Evolutionary conservation across 2,329 filamentous ascomycete species (phyloP).

Genomic region (Bipolaris gigantea): DNA sequence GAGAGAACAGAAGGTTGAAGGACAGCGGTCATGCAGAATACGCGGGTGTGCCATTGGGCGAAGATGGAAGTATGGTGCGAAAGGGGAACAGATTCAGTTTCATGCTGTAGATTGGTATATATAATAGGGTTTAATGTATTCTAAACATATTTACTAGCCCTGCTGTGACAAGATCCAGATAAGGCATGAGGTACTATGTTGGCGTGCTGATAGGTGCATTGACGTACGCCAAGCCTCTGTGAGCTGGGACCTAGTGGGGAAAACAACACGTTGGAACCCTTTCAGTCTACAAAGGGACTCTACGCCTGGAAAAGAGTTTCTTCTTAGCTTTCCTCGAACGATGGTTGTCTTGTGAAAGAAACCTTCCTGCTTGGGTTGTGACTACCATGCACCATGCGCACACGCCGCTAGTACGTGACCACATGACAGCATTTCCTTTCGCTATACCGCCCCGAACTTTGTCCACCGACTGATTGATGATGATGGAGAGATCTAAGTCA

Average conservation of each 20-base stretch:
- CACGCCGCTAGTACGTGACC: constrained; percentile 1
- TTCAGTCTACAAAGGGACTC: background rate
- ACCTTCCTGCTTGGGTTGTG: background rate
- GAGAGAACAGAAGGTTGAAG: constrained; percentile 27
- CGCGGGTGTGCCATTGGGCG: constrained; percentile 32
- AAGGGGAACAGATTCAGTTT: constrained; percentile 30
- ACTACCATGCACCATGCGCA: constrained; percentile 2
- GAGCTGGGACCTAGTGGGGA: background rate
- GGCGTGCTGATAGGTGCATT: background rate
- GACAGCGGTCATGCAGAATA: constrained; percentile 22
- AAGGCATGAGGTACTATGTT: background rate
- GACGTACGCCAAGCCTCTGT: constrained; percentile 12
- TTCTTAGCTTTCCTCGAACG: background rate
- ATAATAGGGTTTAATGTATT: background rate
- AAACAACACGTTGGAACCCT: constrained; percentile 1
- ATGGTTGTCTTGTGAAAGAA: background rate
- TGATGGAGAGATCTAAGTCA: constrained; percentile 27
- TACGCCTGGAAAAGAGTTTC: background rate
- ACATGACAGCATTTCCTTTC: constrained; percentile 4
- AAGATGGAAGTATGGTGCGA: constrained; percentile 16
- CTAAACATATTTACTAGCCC: background rate
- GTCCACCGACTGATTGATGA: constrained; percentile 4
- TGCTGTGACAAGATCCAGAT: background rate
- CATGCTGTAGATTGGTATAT: constrained; percentile 26
- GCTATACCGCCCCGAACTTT: background rate